Percentiles rank a stretch among this genome's conserved stretches.
phyloP scores from a whole-genome alignment of 2,329 filamentous ascomycete genomes.

The Bipolaris bicolor region DNA sequence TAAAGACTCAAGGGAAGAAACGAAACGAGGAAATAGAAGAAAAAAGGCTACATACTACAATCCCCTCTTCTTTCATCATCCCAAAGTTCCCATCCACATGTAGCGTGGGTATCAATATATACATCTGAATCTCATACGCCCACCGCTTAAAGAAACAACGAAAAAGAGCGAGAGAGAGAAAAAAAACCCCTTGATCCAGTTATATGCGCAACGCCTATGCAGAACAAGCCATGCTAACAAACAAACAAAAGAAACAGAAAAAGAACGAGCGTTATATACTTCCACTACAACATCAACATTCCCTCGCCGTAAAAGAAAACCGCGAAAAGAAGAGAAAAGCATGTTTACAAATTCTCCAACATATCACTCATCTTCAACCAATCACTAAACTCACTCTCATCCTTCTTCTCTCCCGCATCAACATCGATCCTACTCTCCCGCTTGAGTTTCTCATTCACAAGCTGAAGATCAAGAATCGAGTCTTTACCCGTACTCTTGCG shows the following conservation, averaged over 20 bases:
- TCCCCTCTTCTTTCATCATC: not conserved
- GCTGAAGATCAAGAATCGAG: not conserved
- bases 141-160: not conserved
- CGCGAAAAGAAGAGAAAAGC: not conserved
- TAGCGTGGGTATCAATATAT: constrained; percentile 2
- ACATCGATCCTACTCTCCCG: not conserved
- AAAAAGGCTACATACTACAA: not conserved
- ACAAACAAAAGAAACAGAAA: no score
- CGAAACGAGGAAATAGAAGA: not conserved
- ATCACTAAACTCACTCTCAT: not conserved
- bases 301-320: not conserved
- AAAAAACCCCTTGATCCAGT: no score
- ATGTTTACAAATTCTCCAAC: not conserved
- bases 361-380: constrained; percentile 1
- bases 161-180: not conserved
- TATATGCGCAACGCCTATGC: no score
- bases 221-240: no score
- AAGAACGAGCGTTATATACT: no score
- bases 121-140: not conserved
- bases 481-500: not conserved
- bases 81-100: not conserved
- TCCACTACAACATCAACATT: no score
- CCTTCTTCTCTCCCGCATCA: not conserved
- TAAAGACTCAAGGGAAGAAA: not conserved
- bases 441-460: not conserved